Conservation (phyloP, 177 flowering plant genomes). For the Vitis hybrid region DNA sequence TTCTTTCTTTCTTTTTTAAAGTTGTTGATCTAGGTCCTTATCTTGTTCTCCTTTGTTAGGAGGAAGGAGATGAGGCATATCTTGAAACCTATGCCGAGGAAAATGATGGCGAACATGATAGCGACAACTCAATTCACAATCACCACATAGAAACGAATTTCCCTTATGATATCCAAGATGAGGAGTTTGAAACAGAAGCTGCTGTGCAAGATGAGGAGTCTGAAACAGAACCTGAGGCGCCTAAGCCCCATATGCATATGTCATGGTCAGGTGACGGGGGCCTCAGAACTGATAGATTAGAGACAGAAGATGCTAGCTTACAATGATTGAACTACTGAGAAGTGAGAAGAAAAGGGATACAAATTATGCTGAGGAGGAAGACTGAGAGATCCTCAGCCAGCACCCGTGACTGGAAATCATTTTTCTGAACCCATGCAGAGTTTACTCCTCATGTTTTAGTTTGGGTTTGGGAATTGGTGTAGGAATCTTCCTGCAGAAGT, state of each 20-base stretch:
- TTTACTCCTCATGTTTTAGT: no score
- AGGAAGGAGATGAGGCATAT: conserved; percentile 68
- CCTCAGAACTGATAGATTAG: background rate
- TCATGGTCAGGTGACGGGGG: background rate
- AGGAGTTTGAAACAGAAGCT: conserved; percentile 18
- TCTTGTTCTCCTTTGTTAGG: conserved; percentile 27
- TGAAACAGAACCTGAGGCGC: conserved; percentile 2
- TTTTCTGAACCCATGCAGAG: no score
- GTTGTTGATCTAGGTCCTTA: background rate
- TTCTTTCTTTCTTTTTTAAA: background rate
- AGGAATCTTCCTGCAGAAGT: no score
- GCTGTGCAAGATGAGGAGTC: conserved; percentile 4
- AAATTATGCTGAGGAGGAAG: no score
- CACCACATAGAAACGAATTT: conserved; percentile 23
- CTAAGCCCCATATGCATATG: background rate
- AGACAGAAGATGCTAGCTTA: conserved; percentile 1
- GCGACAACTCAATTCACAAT: conserved; percentile 10
- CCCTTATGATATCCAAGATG: conserved; percentile 20
- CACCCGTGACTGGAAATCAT: no score
- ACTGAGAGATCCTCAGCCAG: no score
- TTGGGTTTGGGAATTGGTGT: no score
- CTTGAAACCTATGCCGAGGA: conserved; percentile 41
- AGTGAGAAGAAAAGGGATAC: background rate
- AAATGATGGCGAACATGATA: conserved; percentile 30
- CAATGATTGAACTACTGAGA: background rate